A percentile compares a stretch with the other conserved stretches of the same genome.
phyloP scores from a whole-genome alignment of 169 alveolate genomes.

The Cryptosporidium canis region DNA sequence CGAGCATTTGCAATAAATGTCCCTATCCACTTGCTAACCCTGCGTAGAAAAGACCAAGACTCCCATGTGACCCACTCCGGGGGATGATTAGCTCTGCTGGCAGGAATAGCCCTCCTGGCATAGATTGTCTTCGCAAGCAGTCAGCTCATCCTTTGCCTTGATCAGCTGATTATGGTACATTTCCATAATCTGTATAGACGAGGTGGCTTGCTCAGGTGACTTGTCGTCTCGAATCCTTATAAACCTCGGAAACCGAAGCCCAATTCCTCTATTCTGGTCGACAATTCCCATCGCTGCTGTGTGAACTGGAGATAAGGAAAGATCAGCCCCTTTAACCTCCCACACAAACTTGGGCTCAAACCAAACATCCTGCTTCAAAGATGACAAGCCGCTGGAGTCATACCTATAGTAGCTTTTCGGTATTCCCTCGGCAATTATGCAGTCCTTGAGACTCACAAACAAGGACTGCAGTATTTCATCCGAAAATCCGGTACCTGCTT shows the following conservation, averaged over 20 bases:
- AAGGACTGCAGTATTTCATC: constrained; percentile 90
- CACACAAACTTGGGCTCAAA: constrained; percentile 93
- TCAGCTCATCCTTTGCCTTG: neutral
- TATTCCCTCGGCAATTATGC: constrained; percentile 78
- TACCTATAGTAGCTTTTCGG: constrained; percentile 74
- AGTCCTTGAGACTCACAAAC: constrained; percentile 84
- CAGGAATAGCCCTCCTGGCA: neutral
- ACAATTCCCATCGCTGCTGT: constrained; percentile 92
- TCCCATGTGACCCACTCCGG: too few relatives aligned
- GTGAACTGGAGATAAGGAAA: constrained; percentile 95
- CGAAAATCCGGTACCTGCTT: constrained; percentile 96
- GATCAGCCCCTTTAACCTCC: constrained; percentile 98
- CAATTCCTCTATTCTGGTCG: constrained; percentile 91
- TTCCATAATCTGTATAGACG: constrained; percentile 88
- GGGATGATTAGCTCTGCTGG: too few relatives aligned
- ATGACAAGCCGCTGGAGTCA: constrained; percentile 77
- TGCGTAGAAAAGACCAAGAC: too few relatives aligned
- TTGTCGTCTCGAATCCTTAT: constrained; percentile 95
- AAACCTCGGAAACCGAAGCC: constrained; percentile 97
- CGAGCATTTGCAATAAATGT: too few relatives aligned
- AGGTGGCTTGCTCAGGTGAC: constrained; percentile 92
- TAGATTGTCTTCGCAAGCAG: neutral
- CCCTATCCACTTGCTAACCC: too few relatives aligned
- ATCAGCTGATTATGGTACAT: constrained; percentile 84
- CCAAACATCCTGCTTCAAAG: constrained; percentile 87